Percentiles rank a stretch among this genome's conserved stretches.
Conservation (phyloP, 345 rosid species). For the Eucalyptus regnans region DNA sequence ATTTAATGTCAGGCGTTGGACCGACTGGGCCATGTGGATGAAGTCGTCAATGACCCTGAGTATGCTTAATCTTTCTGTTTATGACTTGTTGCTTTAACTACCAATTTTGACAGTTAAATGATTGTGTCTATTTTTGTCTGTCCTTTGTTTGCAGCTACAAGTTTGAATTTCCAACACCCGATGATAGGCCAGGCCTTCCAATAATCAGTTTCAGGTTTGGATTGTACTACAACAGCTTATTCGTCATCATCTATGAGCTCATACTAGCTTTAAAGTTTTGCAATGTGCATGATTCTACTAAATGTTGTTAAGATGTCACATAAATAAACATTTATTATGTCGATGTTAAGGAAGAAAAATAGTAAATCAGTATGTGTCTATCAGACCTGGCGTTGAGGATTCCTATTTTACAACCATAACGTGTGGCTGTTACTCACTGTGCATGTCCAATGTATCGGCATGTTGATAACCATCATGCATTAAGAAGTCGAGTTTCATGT, state of each 20-base stretch:
- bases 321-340: not conserved
- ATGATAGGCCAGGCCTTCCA: constrained; percentile 94
- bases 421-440: not conserved
- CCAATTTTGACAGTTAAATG: not conserved
- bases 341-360: not conserved
- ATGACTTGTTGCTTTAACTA: not conserved
- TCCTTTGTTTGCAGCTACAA: constrained; percentile 66
- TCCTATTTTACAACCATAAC: not conserved
- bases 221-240: not conserved
- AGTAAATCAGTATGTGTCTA: not conserved
- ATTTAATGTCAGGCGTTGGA: constrained; percentile 60
- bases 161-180: constrained; percentile 99
- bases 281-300: not conserved
- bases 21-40: constrained; percentile 84
- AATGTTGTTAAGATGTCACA: not conserved
- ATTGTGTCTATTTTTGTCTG: not conserved
- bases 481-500: not conserved
- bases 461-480: not conserved
- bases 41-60: constrained; percentile 97
- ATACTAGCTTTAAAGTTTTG: not conserved
- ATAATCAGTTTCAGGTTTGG: constrained; percentile 96
- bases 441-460: not conserved
- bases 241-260: not conserved
- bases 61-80: constrained; percentile 21
- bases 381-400: not conserved